Base-by-base conservation (phyloP, 164 flowering plant genomes). In the Magnolia kwangsiensis region DNA sequence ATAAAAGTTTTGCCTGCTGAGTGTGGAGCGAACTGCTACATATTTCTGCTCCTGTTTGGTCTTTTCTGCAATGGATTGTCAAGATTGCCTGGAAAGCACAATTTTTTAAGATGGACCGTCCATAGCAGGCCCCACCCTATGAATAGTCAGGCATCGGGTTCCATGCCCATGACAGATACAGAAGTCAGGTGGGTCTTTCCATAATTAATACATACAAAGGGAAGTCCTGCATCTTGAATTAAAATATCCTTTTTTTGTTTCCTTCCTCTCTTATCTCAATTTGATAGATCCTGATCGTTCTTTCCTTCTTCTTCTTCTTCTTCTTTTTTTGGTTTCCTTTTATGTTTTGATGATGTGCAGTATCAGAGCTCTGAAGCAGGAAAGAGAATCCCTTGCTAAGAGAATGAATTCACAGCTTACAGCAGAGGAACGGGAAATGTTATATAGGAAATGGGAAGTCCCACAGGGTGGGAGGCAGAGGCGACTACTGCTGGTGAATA, bases 381-480 rank as follows among this genome's bases (percentile, higher is more conserved):
- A 96, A 77, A 88, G 96, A 70, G 99, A 96, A 80, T 91, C 90
- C 78, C 97, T 96, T 0, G 98, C 98, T 1, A 96, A 88, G 85
- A 91, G 98, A 85, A 71, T 96, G 79, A 86, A 82, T 14, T 83
- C 90, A 2, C 89, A 97, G 11, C 77, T 96, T 74, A 85, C 84
- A 29, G 80, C 79, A 8, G 98, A 96, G 59, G 98, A 94, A 76
- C 82, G 97, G 81, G 94, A 90, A 7, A 77, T 80, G 61, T 75
- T 91, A 76, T 94, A 90, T 86, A 82, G 89, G 11, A 94, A 89
- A 83, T 96, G 96, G 97, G 90, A 92, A 4, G 91, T 96, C 21
- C 94, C 99, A 23, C 83, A 91, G 19, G 97, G 92, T 8, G 99
- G 97, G 67, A 94, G 94, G 79, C 99, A 94, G 59, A 88, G 98